Conservation (phyloP, 306 rosid species). For the Castanea sativa region DNA sequence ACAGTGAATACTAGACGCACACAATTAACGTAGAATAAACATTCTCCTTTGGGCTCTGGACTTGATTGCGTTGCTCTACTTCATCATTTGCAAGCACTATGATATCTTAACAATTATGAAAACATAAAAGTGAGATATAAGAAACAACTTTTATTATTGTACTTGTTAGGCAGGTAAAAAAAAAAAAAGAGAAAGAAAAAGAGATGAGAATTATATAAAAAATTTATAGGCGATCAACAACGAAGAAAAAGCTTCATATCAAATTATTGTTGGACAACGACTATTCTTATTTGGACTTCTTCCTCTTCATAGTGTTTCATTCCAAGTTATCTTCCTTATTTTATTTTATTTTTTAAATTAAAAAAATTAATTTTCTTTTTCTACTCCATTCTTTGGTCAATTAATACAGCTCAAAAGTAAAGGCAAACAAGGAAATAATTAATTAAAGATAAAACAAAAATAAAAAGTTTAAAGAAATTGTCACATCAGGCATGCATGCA, state of each 20-base stretch:
- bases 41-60: too few relatives aligned
- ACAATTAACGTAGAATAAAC: too few relatives aligned
- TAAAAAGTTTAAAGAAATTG: not conserved
- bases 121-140: too few relatives aligned
- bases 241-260: not conserved
- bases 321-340: not conserved
- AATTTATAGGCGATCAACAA: not conserved
- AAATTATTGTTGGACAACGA: not conserved
- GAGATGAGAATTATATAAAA: too few relatives aligned
- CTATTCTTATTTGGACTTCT: not conserved
- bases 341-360: not conserved
- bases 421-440: not conserved
- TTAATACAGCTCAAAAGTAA: constrained; percentile 6
- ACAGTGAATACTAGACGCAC: too few relatives aligned
- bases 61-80: too few relatives aligned
- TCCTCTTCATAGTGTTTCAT: not conserved
- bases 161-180: too few relatives aligned
- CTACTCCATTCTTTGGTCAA: not conserved
- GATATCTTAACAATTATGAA: too few relatives aligned
- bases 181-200: too few relatives aligned
- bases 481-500: not conserved
- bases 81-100: too few relatives aligned
- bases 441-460: not conserved
- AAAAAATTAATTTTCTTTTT: not conserved
- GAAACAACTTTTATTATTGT: too few relatives aligned